Evolutionary conservation across 1,139 yeast genomes (phyloP).

Genomic region (Suhomyces kunorum): DNA sequence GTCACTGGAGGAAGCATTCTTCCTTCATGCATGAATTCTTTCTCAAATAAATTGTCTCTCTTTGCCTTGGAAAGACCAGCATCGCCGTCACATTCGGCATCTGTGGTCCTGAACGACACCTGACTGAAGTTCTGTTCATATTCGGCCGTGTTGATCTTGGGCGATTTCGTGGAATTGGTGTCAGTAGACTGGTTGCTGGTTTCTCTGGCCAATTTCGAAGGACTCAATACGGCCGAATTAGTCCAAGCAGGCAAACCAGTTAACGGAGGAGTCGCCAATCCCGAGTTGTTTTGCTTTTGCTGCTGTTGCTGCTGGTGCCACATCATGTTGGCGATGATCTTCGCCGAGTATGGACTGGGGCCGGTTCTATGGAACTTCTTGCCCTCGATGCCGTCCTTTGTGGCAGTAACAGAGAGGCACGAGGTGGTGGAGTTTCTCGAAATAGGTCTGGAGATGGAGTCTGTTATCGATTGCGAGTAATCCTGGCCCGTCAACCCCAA

Average conservation of each 20-base stretch:
- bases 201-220: not conserved
- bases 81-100: constrained; percentile 34
- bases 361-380: constrained; percentile 49
- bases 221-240: not conserved
- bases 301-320: constrained; percentile 22
- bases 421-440: constrained; percentile 66
- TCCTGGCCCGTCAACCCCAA: constrained; percentile 7
- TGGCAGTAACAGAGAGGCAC: constrained; percentile 68
- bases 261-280: not conserved
- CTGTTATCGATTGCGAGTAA: constrained; percentile 13
- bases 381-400: constrained; percentile 73
- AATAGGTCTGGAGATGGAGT: constrained; percentile 49
- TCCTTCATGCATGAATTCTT: constrained; percentile 12
- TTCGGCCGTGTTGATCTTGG: not conserved
- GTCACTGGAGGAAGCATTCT: constrained; percentile 27
- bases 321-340: constrained; percentile 36
- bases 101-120: constrained; percentile 32
- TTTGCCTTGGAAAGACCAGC: constrained; percentile 14
- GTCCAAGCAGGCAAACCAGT: not conserved
- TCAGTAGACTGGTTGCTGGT: not conserved
- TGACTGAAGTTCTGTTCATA: constrained; percentile 20
- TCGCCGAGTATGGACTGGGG: constrained; percentile 39
- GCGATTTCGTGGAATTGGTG: not conserved
- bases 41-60: constrained; percentile 14
- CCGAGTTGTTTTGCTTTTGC: constrained; percentile 3